These are phyloP conservation scores for Colletotrichum plurivorum DNA, from an alignment of 2,329 filamentous ascomycete genomes.

Conservation along the genomic window DNA sequence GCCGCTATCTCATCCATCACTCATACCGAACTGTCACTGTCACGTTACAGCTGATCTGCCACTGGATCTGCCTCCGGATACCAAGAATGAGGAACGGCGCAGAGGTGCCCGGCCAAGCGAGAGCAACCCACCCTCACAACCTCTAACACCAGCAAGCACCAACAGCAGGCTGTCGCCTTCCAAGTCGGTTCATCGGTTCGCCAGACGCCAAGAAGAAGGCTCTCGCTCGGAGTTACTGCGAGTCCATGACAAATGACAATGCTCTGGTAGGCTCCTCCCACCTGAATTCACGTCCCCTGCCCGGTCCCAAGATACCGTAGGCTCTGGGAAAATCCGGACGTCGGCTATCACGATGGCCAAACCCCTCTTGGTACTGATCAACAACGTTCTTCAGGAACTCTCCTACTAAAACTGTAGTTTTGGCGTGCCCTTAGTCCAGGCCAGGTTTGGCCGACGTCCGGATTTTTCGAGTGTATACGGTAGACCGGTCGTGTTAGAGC, in stretches of 20 bases:
- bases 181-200: conserved; percentile 29
- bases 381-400: too few relatives aligned
- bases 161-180: not conserved
- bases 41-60: not conserved
- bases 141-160: not conserved
- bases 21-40: conserved; percentile 2
- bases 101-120: conserved; percentile 30
- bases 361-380: too few relatives aligned
- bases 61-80: not conserved
- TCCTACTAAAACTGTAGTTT: too few relatives aligned
- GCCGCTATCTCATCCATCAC: not conserved
- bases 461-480: too few relatives aligned
- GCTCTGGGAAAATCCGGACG: too few relatives aligned
- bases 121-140: not conserved
- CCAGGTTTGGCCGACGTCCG: too few relatives aligned
- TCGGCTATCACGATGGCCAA: too few relatives aligned
- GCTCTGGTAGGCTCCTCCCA: conserved; percentile 2
- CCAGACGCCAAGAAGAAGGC: not conserved
- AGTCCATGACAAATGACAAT: conserved; percentile 22
- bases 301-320: not conserved
- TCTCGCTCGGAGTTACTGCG: not conserved
- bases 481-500: not conserved
- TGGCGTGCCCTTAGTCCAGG: too few relatives aligned
- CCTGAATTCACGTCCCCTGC: not conserved
- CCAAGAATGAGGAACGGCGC: conserved; percentile 18